Evolutionary conservation across 75 land plant species (phyloP).

Genomic region (Cunninghamia lanceolata): DNA sequence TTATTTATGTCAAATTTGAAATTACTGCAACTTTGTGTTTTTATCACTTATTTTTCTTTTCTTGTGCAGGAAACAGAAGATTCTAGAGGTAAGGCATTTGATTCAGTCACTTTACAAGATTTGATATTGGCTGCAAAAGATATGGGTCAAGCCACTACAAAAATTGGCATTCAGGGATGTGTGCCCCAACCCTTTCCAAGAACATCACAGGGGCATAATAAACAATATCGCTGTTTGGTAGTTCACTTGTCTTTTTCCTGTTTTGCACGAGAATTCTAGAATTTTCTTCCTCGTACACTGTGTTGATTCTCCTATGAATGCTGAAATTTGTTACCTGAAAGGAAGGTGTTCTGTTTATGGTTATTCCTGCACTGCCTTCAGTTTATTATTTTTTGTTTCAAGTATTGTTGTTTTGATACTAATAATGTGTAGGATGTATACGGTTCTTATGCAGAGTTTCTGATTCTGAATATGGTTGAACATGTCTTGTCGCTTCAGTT

Average conservation of each 20-base stretch:
- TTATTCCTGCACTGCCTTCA: background rate
- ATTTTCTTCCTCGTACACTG: background rate
- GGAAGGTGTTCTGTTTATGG: background rate
- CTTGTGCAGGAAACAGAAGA: conserved; percentile 12
- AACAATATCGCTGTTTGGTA: conserved; percentile 34
- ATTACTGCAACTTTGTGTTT: background rate
- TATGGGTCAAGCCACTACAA: background rate
- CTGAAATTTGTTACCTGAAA: background rate
- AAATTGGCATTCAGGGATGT: conserved; percentile 14
- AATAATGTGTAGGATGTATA: background rate
- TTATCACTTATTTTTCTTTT: background rate
- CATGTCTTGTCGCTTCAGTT: background rate
- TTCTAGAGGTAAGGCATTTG: background rate
- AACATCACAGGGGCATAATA: conserved; percentile 29
- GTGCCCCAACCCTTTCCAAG: conserved; percentile 22
- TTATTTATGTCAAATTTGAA: background rate
- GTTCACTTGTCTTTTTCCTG: conserved; percentile 3
- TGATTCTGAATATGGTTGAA: background rate
- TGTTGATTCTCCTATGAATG: background rate
- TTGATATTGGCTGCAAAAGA: conserved; percentile 16
- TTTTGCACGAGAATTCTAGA: background rate
- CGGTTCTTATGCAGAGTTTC: background rate
- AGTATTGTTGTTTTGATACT: background rate
- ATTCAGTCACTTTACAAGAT: conserved; percentile 21
- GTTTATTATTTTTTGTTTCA: background rate